These are phyloP conservation scores for Neospermospora avenae DNA, from an alignment of 2,329 filamentous ascomycete species.

Conservation along the genomic window DNA sequence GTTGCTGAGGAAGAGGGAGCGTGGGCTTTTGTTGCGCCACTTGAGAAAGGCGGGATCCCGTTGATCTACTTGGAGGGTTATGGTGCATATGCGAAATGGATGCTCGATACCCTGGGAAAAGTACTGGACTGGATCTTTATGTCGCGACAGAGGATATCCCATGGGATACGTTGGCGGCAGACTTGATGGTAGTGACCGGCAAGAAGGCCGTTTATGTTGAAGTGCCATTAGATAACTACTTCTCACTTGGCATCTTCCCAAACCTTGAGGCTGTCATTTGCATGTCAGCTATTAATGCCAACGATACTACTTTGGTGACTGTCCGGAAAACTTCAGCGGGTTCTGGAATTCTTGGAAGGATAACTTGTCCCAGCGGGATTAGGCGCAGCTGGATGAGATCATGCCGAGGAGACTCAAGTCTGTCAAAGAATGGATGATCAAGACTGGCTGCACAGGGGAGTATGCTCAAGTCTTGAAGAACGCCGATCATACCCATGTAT, in stretches of 20 bases:
- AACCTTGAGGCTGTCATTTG: background rate
- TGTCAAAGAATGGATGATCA: constrained; percentile 27
- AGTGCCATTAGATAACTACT: constrained; percentile 12
- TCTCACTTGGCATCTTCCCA: background rate
- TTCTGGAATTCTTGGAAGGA: constrained; percentile 27
- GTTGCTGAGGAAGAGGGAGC: background rate
- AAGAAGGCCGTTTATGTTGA: constrained; percentile 21
- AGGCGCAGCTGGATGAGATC: constrained; percentile 25
- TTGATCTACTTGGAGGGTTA: constrained; percentile 10
- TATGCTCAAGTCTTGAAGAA: constrained; percentile 15
- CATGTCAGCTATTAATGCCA: background rate
- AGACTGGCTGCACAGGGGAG: constrained; percentile 21
- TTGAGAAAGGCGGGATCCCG: background rate
- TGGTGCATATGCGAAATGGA: constrained; percentile 8
- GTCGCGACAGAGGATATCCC: constrained; percentile 10
- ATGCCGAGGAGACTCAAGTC: constrained; percentile 24
- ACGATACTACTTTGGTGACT: constrained; percentile 21
- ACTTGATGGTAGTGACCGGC: constrained; percentile 7
- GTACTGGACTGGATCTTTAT: constrained; percentile 4
- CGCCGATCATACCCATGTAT: background rate
- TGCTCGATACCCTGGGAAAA: constrained; percentile 4
- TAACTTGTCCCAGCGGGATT: constrained; percentile 21
- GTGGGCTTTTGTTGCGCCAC: constrained; percentile 1
- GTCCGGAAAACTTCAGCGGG: constrained; percentile 26
- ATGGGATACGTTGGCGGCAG: constrained; percentile 1